Evolutionary conservation across 2,329 filamentous ascomycete species (phyloP), one percentile per base, ranked within the genome.

Genomic region (Canariomyces notabilis): DNA sequence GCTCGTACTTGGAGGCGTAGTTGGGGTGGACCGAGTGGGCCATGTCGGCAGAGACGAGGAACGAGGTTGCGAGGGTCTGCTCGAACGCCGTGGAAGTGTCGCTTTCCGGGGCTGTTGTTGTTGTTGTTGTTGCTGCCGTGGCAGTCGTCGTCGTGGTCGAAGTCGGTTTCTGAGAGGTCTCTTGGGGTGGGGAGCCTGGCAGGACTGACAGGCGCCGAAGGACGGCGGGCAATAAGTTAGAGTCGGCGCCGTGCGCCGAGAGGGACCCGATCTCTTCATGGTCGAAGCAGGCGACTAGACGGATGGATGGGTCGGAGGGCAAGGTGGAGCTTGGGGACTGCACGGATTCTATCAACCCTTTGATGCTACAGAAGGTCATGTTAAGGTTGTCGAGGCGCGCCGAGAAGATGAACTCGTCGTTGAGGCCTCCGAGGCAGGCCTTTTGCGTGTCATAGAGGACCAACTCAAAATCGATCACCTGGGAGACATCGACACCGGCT

Each of bases 401-500:
- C 2, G 91, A 95, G 72, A 91, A 96, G 70, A 98, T 87, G 64
- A 98, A 86, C 67, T 98, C 93, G 61, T 96, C 85, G 64, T 87
- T 85, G 56, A 98, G 70, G 29, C 93, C 93, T 49, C 93, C 93
- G 14, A 98, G 78, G 62, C 83, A 87, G 1, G 90, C 81, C 62
- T 91, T 87, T 62, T 98, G 93, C 8, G 89, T 94, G 65, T 98
- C 93, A 68, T 95, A 98, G 34, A 98, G 82, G n/a, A 96, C 80
- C 59, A 96, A 80, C 70, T 98, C 93, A 59, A 98, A 98, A 68
- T 98, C 93, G 39, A 93, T 72, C 15, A 98, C 77, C 49, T 90
- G 82, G 3, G 80, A 72, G 0, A 85, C 75, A 15, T 79, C 68
- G 26, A 86, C 84, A 6, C 79, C 85, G 2, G 86, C 85, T 61